Evolutionary conservation across 208 protist species (phyloP).

Genomic region (Sergeia podlipaevii): DNA sequence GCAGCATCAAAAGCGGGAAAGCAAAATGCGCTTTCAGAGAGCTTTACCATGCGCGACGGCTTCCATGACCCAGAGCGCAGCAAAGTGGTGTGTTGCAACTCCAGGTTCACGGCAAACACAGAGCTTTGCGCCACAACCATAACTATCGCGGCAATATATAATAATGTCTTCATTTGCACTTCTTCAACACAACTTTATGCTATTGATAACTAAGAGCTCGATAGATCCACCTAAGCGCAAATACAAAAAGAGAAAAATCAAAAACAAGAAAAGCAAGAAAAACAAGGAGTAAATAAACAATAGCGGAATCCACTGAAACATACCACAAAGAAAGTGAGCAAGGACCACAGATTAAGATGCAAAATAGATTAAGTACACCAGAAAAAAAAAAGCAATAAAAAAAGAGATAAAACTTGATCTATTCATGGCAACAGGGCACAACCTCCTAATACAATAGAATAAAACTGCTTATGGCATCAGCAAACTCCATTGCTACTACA

Average conservation of each 20-base stretch:
- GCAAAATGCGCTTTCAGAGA: constrained; percentile 35
- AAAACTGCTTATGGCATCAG: no score
- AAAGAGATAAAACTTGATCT: constrained; percentile 6
- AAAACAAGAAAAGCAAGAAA: constrained; percentile 6
- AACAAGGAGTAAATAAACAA: neutral
- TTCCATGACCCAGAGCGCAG: no score
- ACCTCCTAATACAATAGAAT: neutral
- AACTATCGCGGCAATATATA: neutral
- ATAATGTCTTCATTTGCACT: neutral
- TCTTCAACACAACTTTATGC: no score
- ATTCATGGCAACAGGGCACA: neutral
- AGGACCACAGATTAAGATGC: neutral
- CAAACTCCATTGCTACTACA: no score
- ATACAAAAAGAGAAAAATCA: neutral
- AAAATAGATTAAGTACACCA: neutral
- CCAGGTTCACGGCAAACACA: no score
- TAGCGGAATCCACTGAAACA: constrained; percentile 1
- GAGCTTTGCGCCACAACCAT: no score
- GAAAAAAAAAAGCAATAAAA: constrained; percentile 15
- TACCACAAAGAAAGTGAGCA: constrained; percentile 6
- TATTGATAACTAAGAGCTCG: no score
- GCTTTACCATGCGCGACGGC: constrained; percentile 17
- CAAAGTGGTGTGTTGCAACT: no score
- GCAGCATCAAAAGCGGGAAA: constrained; percentile 12
- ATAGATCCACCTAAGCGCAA: neutral